Evolutionary conservation across 768 basidiomycete species (phyloP).

Genomic region (Asterophora lycoperdoides): DNA sequence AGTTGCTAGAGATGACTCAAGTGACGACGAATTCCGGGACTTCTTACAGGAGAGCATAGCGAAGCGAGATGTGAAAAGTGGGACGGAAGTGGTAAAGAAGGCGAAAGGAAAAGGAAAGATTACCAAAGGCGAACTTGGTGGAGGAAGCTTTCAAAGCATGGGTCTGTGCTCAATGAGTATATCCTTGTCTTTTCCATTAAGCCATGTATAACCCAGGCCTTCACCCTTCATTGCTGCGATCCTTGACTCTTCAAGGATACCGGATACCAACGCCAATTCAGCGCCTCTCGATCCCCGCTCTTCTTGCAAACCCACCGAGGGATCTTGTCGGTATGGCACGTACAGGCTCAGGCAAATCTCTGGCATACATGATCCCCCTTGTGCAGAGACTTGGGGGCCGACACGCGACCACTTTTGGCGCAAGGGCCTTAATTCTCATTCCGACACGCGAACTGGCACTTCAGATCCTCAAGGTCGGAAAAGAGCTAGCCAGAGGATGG

Average conservation of each 20-base stretch:
- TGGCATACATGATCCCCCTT: slow-evolving; percentile 93
- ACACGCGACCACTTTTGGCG: slow-evolving; percentile 76
- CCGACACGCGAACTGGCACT: slow-evolving; percentile 93
- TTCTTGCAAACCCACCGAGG: slow-evolving; percentile 78
- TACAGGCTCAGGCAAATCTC: slow-evolving; percentile 95
- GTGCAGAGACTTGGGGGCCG: slow-evolving; percentile 80
- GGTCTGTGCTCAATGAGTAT: slow-evolving; percentile 44
- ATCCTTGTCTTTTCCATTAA: not conserved
- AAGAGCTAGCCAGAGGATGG: slow-evolving; percentile 87
- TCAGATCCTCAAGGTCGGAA: slow-evolving; percentile 92
- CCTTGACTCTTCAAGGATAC: slow-evolving; percentile 88
- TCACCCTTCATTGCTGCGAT: slow-evolving; percentile 76
- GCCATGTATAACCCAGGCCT: slow-evolving; percentile 49
- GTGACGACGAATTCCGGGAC: slow-evolving; percentile 57
- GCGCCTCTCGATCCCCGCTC: slow-evolving; percentile 79
- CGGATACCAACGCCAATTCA: slow-evolving; percentile 96
- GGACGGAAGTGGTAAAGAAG: slow-evolving; percentile 73
- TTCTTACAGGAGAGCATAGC: slow-evolving; percentile 68
- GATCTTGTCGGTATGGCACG: slow-evolving; percentile 98
- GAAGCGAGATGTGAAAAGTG: slow-evolving; percentile 70
- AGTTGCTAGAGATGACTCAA: slow-evolving; percentile 32
- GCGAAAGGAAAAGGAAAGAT: slow-evolving; percentile 69
- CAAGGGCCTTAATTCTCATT: slow-evolving; percentile 82
- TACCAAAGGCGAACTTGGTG: slow-evolving; percentile 76
- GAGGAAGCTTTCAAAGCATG: slow-evolving; percentile 96